phyloP scores from a whole-genome alignment of 257 asterid species.

The Penstemon barbatus region DNA sequence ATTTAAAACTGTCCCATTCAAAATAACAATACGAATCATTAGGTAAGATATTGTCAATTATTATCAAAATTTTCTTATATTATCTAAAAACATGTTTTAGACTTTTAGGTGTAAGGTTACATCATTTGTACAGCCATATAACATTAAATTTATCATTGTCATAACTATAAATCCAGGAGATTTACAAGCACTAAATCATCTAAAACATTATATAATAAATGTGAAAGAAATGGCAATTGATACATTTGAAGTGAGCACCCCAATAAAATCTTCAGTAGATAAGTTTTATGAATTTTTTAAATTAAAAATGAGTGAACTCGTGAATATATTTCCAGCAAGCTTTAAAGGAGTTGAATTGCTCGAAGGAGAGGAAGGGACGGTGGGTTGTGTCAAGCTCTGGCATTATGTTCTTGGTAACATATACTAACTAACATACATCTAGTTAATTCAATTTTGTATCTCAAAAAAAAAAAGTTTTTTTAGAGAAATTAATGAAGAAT shows the following conservation, averaged over 20 bases:
- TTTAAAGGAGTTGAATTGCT: conserved; percentile 26
- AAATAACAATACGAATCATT: conserved; percentile 5
- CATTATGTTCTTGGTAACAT: conserved; percentile 31
- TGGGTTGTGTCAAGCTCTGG: conserved; percentile 36
- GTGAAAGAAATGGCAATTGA: conserved; percentile 17
- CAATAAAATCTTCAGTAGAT: conserved; percentile 29
- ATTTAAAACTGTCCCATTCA: neutral
- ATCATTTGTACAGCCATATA: neutral
- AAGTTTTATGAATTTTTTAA: conserved; percentile 31
- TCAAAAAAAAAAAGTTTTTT: too few species aligned
- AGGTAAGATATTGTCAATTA: conserved; percentile 17
- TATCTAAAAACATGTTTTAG: too few species aligned
- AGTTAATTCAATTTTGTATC: too few species aligned
- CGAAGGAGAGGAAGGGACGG: conserved; percentile 38
- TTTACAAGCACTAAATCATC: too few species aligned
- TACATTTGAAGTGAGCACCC: conserved; percentile 13
- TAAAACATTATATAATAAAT: too few species aligned
- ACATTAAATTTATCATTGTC: neutral
- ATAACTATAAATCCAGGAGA: conserved; percentile 13
- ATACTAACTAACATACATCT: too few species aligned
- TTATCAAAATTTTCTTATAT: neutral
- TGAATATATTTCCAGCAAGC: conserved; percentile 27
- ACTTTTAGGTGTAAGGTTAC: neutral
- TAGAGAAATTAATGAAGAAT: too few species aligned
- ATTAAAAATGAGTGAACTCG: conserved; percentile 22